phyloP scores from a whole-genome alignment of 1,139 yeast species.

The Saccharomyces hybrid region DNA sequence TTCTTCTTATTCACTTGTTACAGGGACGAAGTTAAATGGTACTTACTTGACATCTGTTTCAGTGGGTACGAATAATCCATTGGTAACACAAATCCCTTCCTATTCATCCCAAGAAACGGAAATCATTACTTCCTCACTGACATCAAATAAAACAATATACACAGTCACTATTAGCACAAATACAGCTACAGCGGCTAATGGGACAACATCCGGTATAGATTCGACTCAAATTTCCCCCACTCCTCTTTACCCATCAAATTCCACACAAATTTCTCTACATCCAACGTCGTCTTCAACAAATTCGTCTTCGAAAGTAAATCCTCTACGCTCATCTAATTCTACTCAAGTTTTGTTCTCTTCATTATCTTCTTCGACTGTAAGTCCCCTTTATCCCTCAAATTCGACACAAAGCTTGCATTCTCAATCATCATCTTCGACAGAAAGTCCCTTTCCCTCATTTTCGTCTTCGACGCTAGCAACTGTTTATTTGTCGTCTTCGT shows the following conservation, averaged over 20 bases:
- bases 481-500: not conserved
- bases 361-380: not conserved
- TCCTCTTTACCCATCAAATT: not conserved
- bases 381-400: not conserved
- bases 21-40: constrained; percentile 9
- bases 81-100: constrained; percentile 20
- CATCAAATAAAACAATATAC: constrained; percentile 14
- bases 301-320: not conserved
- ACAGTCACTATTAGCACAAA: constrained; percentile 5
- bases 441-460: not conserved
- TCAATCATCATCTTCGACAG: not conserved
- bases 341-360: not conserved
- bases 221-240: not conserved
- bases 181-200: not conserved
- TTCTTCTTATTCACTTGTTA: constrained; percentile 15
- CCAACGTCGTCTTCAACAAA: not conserved
- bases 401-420: not conserved
- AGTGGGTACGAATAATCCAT: constrained; percentile 19
- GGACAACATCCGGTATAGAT: not conserved
- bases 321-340: not conserved
- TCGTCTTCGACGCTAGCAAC: not conserved
- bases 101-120: constrained; percentile 17
- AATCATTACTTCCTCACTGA: constrained; percentile 21
- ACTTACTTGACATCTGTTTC: constrained; percentile 15
- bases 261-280: not conserved